A percentile compares a stretch with the other conserved stretches of the same genome.
Conservation (phyloP, 176 grass and related monocot species). For the Hsuehochloa calcarea region DNA sequence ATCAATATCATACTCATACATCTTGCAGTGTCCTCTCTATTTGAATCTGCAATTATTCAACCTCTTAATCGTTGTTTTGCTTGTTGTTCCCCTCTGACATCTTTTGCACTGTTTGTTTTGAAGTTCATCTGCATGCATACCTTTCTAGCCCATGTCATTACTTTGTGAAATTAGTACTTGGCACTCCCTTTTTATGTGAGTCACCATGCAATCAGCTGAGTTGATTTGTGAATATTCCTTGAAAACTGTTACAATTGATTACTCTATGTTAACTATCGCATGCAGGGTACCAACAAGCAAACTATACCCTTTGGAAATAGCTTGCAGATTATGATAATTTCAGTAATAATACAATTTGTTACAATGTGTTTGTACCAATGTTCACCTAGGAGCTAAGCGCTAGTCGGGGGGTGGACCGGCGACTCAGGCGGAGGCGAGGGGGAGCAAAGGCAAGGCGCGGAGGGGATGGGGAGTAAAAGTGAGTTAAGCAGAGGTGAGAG, state of each 20-base stretch:
- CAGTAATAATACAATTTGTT: not conserved
- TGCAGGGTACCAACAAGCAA: not conserved
- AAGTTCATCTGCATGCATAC: not conserved
- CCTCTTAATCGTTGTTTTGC: not conserved
- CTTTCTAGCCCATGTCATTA: not conserved
- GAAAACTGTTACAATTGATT: not conserved
- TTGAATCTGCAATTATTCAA: not conserved
- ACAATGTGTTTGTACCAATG: not conserved
- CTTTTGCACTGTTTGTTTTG: not conserved
- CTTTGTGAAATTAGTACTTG: not conserved
- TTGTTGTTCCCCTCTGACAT: not conserved
- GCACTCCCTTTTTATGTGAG: not conserved
- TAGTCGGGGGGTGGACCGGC: too few species aligned
- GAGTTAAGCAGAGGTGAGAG: too few species aligned
- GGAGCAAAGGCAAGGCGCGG: too few species aligned
- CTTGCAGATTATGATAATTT: constrained; percentile 21
- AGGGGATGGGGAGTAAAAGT: too few species aligned
- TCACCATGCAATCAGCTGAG: not conserved
- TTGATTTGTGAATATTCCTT: constrained; percentile 9
- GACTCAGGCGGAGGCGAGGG: too few species aligned
- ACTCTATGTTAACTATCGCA: not conserved
- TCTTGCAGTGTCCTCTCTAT: not conserved
- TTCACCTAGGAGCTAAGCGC: too few species aligned
- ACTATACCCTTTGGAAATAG: constrained; percentile 9
- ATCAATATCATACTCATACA: not conserved